Percentiles rank a stretch among this genome's conserved stretches.
Conservation (phyloP, 352 stramenopile species). For the Sclerospora graminicola region DNA sequence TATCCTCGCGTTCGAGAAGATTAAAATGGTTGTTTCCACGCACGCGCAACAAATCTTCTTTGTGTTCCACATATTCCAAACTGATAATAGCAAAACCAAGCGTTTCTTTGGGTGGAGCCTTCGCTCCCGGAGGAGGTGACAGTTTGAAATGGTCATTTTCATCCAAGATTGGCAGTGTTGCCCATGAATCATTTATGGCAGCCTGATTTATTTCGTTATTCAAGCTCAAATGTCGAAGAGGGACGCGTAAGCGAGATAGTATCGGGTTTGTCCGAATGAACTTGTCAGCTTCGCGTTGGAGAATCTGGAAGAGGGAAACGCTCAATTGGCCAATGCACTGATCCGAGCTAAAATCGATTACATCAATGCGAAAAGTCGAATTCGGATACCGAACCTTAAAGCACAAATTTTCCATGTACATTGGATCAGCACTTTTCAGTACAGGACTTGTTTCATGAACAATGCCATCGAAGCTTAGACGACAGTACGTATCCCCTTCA, state of each 20-base stretch:
- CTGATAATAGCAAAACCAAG: constrained; percentile 48
- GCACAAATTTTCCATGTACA: constrained; percentile 79
- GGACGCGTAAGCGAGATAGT: constrained; percentile 32
- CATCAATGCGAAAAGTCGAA: constrained; percentile 50
- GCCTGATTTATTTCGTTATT: constrained; percentile 26
- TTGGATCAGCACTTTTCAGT: constrained; percentile 77
- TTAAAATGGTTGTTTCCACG: constrained; percentile 40
- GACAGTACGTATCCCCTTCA: constrained; percentile 79
- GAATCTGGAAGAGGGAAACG: constrained; percentile 70
- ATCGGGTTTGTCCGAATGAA: constrained; percentile 46
- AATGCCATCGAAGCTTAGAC: constrained; percentile 49
- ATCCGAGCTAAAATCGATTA: constrained; percentile 81
- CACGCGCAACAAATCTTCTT: constrained; percentile 56
- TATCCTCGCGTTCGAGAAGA: constrained; percentile 52
- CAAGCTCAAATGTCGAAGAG: constrained; percentile 36
- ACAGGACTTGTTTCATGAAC: constrained; percentile 76
- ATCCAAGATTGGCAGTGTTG: constrained; percentile 18
- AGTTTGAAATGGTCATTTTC: constrained; percentile 46
- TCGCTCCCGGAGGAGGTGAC: constrained; percentile 19
- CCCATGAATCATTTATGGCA: constrained; percentile 28
- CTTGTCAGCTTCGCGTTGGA: constrained; percentile 58
- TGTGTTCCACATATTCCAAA: constrained; percentile 62
- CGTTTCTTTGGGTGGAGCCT: constrained; percentile 24
- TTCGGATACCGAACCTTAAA: constrained; percentile 56
- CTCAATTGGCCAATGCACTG: constrained; percentile 52